Base-by-base conservation (phyloP, 2,329 filamentous ascomycete genomes). In the Uncinocarpus reesii region DNA sequence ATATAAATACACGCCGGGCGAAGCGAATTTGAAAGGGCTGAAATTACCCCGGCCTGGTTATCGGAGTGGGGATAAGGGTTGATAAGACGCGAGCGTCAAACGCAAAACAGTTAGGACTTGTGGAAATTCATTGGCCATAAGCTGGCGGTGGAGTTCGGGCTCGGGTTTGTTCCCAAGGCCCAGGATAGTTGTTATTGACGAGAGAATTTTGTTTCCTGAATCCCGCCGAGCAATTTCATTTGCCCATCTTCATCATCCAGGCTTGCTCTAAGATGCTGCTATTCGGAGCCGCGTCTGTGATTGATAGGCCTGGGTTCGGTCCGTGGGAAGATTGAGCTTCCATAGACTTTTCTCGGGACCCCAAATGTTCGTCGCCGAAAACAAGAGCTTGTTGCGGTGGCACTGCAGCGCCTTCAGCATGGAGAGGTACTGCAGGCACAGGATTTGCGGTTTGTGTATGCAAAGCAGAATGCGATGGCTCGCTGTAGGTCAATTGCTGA, bases 221-320 rank as follows among this genome's bases (percentile, higher is more conserved):
- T 87, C 48, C n/a, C 86, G 83, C 52, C 65, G 65, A 29, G 88
- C 87, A 58, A 96, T 90, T 65, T 96, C 92, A 54, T 82, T 83
- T 4, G 90, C 89, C n/a, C 79, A 98, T 92, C 71, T 95, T 66
- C 58, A 69, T 66, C 44, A 72, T 68, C 58, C 69, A 63, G 3
- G 64, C 65, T 53, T 71, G 67, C 51, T 75, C 71, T n/a, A 73
- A 61, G 20, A 72, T 64, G 26, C 63, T 59, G 20, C 55, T 55
- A 7, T 59, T 59, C 3, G 54, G 52, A n/a, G 37, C 48, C 1
- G 42, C 42, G 20, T 53, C 48, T 16, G 51, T 36, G 37, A 52
- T 47, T 2, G 53, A 51, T 7, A 38, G 36, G 31, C 24, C 32
- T 18, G 50, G 16, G 10, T 37, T 35, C 13, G 36, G 7, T 13